Evolutionary conservation across 2,329 filamentous ascomycete genomes (phyloP), one percentile per base, ranked within the genome.

Genomic region (Xylaria sp.): DNA sequence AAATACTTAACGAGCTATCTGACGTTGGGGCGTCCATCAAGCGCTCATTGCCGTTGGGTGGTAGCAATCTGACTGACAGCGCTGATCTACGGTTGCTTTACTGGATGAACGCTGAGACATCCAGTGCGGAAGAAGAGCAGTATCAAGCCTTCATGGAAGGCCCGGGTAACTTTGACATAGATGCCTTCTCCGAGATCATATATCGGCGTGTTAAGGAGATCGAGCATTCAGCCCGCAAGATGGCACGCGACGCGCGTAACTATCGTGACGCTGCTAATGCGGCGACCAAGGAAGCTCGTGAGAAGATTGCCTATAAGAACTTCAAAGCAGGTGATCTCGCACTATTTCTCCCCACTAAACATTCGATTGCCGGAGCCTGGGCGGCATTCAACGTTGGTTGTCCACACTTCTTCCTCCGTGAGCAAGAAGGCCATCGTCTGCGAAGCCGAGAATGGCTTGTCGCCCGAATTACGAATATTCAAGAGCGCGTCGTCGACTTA

Each of bases 321-420:
- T 99, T 99, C 81, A 98, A 97, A 74, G 94, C 97, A 76, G 94
- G 95, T 7, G 95, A 99, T 73, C 83, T 99, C 14, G 95, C 94
- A 12, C 78, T 99, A 2, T 99, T 99, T 80, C 80, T 99, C 42
- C 95, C 95, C 0, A 99, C 95, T 0, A 86, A 94, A 37, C 98
- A 97, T 74, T 94, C 98, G 77, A 92, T 91, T 38, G 95, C 93
- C 4, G 91, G 94, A 15, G 94, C 95, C 0, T 99, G 95, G 95
- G 95, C 95, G 4, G 95, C 95, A 0, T 99, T 99, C 84, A 99
- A 99, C 72, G 92, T 99, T 33, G 94, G 94, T 1, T 96, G 94
- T 63, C 95, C 95, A 8, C 95, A 99, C 76, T 98, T 95, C 79
- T 99, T 99, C 79, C 83, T 99, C 2, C 91, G 93, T 37, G 95